A percentile compares a stretch with the other conserved stretches of the same genome.
Evolutionary conservation across 129 eudicot genomes (phyloP).

Genomic region (Logfia minima): DNA sequence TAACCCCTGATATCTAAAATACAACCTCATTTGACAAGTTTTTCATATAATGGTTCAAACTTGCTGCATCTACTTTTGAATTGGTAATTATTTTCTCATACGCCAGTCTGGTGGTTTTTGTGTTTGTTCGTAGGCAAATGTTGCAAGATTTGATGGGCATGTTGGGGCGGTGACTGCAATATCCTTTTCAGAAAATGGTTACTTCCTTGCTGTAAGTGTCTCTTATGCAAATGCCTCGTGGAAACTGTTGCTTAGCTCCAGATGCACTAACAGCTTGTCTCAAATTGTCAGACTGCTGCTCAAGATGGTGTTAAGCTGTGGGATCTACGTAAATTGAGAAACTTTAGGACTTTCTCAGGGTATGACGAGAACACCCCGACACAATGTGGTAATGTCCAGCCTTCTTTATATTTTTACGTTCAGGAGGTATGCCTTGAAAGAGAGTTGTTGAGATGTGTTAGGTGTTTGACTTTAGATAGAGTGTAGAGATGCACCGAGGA

Average conservation of each 20-base stretch:
- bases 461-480: neutral
- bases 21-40: neutral
- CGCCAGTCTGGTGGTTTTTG: neutral
- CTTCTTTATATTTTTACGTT: neutral
- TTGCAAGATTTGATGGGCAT: slow-evolving; percentile 90
- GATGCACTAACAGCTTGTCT: slow-evolving; percentile 1
- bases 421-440: neutral
- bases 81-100: neutral
- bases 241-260: neutral
- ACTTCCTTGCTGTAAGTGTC: slow-evolving; percentile 76
- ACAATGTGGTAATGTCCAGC: slow-evolving; percentile 57
- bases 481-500: neutral
- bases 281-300: slow-evolving; percentile 77
- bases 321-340: slow-evolving; percentile 95
- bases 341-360: slow-evolving; percentile 79
- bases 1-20: neutral
- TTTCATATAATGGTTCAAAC: neutral
- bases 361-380: slow-evolving; percentile 82
- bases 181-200: slow-evolving; percentile 86
- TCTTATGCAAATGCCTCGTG: neutral
- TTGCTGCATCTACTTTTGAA: neutral
- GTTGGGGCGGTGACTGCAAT: slow-evolving; percentile 74
- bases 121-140: slow-evolving; percentile 60
- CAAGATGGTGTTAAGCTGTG: slow-evolving; percentile 95
- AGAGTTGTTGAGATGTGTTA: neutral